Evolutionary conservation across 495 filamentous ascomycete genomes (phyloP).

Genomic region (Trichoderma asperelloides): DNA sequence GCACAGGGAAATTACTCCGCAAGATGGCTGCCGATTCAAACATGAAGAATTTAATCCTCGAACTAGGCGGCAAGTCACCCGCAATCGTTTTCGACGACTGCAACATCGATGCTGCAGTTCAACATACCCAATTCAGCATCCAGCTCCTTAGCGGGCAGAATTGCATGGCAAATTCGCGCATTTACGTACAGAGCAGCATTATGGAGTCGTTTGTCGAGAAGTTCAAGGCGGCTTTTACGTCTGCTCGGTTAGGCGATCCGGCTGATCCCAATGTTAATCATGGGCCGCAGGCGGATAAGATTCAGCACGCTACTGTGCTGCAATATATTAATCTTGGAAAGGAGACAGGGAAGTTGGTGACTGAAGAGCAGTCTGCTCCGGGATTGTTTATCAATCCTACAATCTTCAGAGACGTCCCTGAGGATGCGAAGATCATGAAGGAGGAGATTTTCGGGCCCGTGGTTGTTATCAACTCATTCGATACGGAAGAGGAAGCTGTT

Average conservation of each 20-base stretch:
- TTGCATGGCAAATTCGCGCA: conserved; percentile 68
- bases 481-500: conserved; percentile 54
- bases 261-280: conserved; percentile 55
- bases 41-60: conserved; percentile 72
- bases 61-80: conserved; percentile 73
- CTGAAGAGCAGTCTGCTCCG: conserved; percentile 25
- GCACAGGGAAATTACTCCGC: conserved; percentile 35
- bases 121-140: conserved; percentile 61
- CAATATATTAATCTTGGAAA: conserved; percentile 27
- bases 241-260: conserved; percentile 51
- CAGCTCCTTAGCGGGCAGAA: conserved; percentile 68
- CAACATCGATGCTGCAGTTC: conserved; percentile 57
- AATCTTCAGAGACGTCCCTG: conserved; percentile 59
- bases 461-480: conserved; percentile 60
- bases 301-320: conserved; percentile 26
- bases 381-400: conserved; percentile 55
- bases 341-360: conserved; percentile 19
- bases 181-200: conserved; percentile 57
- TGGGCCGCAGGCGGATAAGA: conserved; percentile 44
- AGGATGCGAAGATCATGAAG: conserved; percentile 52
- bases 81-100: conserved; percentile 62
- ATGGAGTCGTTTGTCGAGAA: conserved; percentile 50
- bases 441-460: conserved; percentile 55
- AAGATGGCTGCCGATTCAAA: conserved; percentile 32
- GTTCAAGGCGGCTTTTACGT: conserved; percentile 48